phyloP scores from a whole-genome alignment of 2,329 filamentous ascomycete genomes.

The Dendryphion nanum region DNA sequence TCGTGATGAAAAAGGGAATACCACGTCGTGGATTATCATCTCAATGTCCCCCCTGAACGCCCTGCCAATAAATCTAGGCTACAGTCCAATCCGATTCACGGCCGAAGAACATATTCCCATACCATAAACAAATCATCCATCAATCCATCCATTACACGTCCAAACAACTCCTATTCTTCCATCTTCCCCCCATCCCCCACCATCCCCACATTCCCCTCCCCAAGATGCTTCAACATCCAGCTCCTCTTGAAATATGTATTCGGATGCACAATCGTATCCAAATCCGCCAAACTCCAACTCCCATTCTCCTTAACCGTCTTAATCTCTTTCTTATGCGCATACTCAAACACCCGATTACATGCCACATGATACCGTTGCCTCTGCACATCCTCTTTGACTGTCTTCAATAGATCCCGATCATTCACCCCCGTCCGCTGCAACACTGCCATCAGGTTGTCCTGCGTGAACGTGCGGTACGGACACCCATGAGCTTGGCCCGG shows the following conservation, averaged over 20 bases:
- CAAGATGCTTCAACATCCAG: conserved; percentile 81
- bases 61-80: too few relatives aligned
- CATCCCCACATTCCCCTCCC: conserved; percentile 40
- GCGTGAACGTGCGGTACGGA: conserved; percentile 87
- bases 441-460: conserved; percentile 78
- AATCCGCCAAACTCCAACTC: conserved; percentile 60
- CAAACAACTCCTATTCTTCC: conserved; percentile 30
- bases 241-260: conserved; percentile 98
- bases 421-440: conserved; percentile 76
- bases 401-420: conserved; percentile 74
- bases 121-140: too few relatives aligned
- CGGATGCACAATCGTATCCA: conserved; percentile 95
- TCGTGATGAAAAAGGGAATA: too few relatives aligned
- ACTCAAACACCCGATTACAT: conserved; percentile 94
- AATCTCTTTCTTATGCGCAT: conserved; percentile 66
- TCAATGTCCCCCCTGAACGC: too few relatives aligned
- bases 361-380: conserved; percentile 90
- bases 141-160: too few relatives aligned
- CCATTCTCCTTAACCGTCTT: conserved; percentile 52
- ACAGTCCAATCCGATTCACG: too few relatives aligned
- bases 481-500: conserved; percentile 92
- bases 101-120: too few relatives aligned
- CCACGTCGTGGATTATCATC: too few relatives aligned
- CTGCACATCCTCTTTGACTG: conserved; percentile 84
- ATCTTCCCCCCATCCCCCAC: conserved; percentile 29